Evolutionary conservation across 2,329 filamentous ascomycete species (phyloP), one percentile per base, ranked within the genome.

Genomic region (Alternaria ventricosa): DNA sequence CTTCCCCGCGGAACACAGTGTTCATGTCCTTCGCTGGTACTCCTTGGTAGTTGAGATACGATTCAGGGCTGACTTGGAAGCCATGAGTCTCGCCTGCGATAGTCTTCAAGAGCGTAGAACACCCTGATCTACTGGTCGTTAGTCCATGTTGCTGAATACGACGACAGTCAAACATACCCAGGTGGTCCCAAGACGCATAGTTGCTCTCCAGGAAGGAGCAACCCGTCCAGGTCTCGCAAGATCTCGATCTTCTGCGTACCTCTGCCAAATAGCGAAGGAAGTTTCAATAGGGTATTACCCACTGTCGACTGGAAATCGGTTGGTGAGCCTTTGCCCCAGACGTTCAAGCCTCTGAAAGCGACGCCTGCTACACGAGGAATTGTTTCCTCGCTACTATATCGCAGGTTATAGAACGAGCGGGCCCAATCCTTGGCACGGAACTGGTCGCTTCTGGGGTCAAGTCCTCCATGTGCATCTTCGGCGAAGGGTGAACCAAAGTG

Each of bases 41-140:
- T 64, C 89, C 91, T 76, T 95, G 90, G 75, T 96, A 96, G 80
- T 96, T 94, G 75, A 96, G 87, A 66, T 92, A 89, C 0, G 90
- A 89, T 12, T 85, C 82, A 2, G 90, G 82, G 57, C 91, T 90
- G 22, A 95, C 84, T 72, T 87, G 88, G 68, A 96, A 89, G 53
- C 93, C 93, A 71, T 94, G 90, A 20, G 90, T 92, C 79, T 96
- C 92, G 53, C 93, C 92, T 5, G 92, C 88, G 70, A 96, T 88
- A 0, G 92, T 91, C 82, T 96, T 96, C 54, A 96, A 84, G 56
- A 96, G 88, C 0, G 93, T 96, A 7, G 91, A 92, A 78, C 93
- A 96, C 50, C 91, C 91, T 63, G 83, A 84, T 57, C 74, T 73
- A 47, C 6, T 23, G 1, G 10, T 6, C 15, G 13, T 71, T 44